Conservation (phyloP, 1,284 basidiomycete genomes). For the Neolentinus lepideus region DNA sequence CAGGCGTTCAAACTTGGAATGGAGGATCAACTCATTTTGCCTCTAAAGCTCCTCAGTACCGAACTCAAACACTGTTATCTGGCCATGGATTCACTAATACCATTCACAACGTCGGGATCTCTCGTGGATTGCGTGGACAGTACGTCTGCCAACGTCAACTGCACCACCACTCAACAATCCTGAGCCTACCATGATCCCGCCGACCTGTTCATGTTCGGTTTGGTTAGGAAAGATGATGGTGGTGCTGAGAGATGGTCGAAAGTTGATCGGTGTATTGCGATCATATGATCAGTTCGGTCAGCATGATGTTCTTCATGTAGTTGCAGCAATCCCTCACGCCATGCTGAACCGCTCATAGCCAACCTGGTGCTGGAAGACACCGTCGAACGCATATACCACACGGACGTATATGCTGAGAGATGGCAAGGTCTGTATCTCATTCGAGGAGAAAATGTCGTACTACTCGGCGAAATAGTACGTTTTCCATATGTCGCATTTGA, state of each 20-base stretch:
- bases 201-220: constrained; percentile 11
- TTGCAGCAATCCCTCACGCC: neutral
- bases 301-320: constrained; percentile 19
- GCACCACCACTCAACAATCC: constrained; percentile 35
- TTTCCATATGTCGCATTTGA: constrained; percentile 5
- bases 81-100: constrained; percentile 87
- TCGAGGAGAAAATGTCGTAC: constrained; percentile 96
- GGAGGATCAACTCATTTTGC: no score
- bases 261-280: constrained; percentile 91
- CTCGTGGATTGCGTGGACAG: constrained; percentile 98
- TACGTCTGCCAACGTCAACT: constrained; percentile 70
- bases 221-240: constrained; percentile 95
- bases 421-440: constrained; percentile 90
- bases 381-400: constrained; percentile 83
- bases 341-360: constrained; percentile 41
- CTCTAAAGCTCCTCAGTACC: neutral
- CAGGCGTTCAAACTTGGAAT: no score
- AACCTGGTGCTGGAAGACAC: constrained; percentile 92
- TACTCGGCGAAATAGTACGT: constrained; percentile 94
- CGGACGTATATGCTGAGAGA: constrained; percentile 74
- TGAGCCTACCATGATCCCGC: constrained; percentile 36
- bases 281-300: constrained; percentile 99
- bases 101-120: constrained; percentile 94
- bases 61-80: neutral
- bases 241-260: constrained; percentile 91